Evolutionary conservation across 495 filamentous ascomycete species (phyloP).

Genomic region (Letharia columbiana): DNA sequence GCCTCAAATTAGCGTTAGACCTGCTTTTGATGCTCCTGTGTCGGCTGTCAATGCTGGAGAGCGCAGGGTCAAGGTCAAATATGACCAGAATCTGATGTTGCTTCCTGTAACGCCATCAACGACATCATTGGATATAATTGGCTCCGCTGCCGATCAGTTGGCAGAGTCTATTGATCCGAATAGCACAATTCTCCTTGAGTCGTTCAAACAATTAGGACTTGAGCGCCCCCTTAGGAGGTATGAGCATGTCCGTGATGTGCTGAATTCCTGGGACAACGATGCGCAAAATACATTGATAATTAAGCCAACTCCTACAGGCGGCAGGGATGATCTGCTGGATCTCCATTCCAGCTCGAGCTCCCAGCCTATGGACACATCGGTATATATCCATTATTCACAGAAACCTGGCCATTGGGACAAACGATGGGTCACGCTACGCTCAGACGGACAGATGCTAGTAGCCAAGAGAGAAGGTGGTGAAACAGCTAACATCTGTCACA

Average conservation of each 20-base stretch:
- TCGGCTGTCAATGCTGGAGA: constrained; percentile 80
- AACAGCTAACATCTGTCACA: constrained; percentile 61
- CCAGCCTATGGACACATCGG: constrained; percentile 53
- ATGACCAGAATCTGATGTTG: constrained; percentile 49
- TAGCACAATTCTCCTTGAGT: constrained; percentile 63
- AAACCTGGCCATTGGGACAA: constrained; percentile 80
- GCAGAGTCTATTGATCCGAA: constrained; percentile 49
- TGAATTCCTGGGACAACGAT: constrained; percentile 88
- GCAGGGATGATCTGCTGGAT: constrained; percentile 42
- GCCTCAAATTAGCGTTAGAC: constrained; percentile 36
- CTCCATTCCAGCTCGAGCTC: constrained; percentile 44
- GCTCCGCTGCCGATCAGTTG: constrained; percentile 46
- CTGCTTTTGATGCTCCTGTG: constrained; percentile 59
- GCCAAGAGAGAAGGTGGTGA: constrained; percentile 64
- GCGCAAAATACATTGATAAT: constrained; percentile 61
- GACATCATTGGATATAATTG: constrained; percentile 61
- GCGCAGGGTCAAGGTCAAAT: constrained; percentile 61
- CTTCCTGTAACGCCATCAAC: constrained; percentile 66
- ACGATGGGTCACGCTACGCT: constrained; percentile 62
- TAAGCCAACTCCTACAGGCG: constrained; percentile 40
- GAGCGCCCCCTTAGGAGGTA: constrained; percentile 79
- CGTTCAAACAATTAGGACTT: constrained; percentile 64
- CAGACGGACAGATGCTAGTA: constrained; percentile 65
- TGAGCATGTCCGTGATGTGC: constrained; percentile 75
- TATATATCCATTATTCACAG: constrained; percentile 72